A percentile compares a stretch with the other conserved stretches of the same genome.
Conservation (phyloP, 2,329 filamentous ascomycete genomes). For the Beauveria brongniartii region DNA sequence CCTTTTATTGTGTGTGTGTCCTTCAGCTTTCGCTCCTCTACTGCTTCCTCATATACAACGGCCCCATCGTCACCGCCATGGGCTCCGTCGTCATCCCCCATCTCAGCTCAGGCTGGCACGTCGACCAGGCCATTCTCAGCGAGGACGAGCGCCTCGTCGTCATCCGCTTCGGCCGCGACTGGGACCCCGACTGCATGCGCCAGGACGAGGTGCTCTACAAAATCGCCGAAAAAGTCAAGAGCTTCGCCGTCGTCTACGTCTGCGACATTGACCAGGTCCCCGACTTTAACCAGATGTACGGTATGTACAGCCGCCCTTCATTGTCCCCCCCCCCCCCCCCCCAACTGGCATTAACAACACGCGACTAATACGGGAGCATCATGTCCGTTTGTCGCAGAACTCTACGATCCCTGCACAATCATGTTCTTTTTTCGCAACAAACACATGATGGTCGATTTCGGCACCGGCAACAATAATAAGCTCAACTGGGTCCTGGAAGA, state of each 20-base stretch:
- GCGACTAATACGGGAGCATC: too few relatives aligned
- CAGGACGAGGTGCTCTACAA: slow-evolving; percentile 92
- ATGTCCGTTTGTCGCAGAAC: slow-evolving; percentile 31
- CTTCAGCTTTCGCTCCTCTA: neutral
- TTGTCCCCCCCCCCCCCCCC: neutral
- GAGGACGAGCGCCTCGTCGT: slow-evolving; percentile 91
- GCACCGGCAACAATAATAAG: slow-evolving; percentile 98
- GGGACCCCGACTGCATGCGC: slow-evolving; percentile 64
- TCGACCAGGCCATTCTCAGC: slow-evolving; percentile 84
- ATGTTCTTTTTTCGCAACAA: slow-evolving; percentile 99
- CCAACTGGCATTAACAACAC: neutral
- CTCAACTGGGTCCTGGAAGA: slow-evolving; percentile 91
- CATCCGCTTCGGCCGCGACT: slow-evolving; percentile 87
- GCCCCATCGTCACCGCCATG: slow-evolving; percentile 27
- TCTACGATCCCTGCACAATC: slow-evolving; percentile 86
- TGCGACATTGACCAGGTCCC: slow-evolving; percentile 88
- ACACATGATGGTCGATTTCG: slow-evolving; percentile 97
- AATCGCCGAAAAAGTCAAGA: slow-evolving; percentile 89
- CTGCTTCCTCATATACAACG: neutral
- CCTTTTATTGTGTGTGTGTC: neutral
- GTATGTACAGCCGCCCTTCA: slow-evolving; percentile 21
- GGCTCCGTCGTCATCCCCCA: slow-evolving; percentile 91
- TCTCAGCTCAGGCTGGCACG: slow-evolving; percentile 89
- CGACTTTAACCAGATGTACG: slow-evolving; percentile 95
- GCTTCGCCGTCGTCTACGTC: slow-evolving; percentile 85